Conservation (phyloP, 2,329 filamentous ascomycete species). For the Chrysosporium queenslandicum region DNA sequence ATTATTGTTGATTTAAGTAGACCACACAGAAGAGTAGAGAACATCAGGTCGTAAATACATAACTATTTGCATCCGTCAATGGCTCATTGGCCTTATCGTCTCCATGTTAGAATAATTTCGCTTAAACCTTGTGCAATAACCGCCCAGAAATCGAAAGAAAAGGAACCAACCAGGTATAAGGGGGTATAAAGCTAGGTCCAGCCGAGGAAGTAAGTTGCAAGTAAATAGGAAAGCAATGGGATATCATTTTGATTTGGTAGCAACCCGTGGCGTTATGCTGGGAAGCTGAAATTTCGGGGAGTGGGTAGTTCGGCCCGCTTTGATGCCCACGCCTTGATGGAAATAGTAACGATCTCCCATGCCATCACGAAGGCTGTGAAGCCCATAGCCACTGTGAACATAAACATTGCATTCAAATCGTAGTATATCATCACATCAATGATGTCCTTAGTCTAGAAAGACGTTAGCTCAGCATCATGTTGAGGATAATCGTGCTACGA, state of each 20-base stretch:
- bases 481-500: neutral
- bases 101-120: too few species aligned
- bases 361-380: constrained; percentile 75
- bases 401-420: constrained; percentile 78
- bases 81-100: too few species aligned
- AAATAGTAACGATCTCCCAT: constrained; percentile 66
- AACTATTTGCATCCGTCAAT: too few species aligned
- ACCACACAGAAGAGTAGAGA: too few species aligned
- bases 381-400: constrained; percentile 81
- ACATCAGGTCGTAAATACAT: too few species aligned
- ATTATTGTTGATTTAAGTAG: too few species aligned
- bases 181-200: neutral
- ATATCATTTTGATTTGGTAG: neutral
- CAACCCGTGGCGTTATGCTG: constrained; percentile 11
- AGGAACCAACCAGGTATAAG: neutral
- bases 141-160: neutral
- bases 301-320: constrained; percentile 32
- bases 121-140: too few species aligned
- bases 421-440: constrained; percentile 67
- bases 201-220: neutral
- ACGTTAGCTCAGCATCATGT: constrained; percentile 16
- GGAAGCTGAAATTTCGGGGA: constrained; percentile 26
- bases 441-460: constrained; percentile 59
- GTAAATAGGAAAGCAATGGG: neutral
- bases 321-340: constrained; percentile 78